These are phyloP conservation scores for Naganishia liquefaciens DNA, from an alignment of 1,284 basidiomycete species.

Conservation along the genomic window DNA sequence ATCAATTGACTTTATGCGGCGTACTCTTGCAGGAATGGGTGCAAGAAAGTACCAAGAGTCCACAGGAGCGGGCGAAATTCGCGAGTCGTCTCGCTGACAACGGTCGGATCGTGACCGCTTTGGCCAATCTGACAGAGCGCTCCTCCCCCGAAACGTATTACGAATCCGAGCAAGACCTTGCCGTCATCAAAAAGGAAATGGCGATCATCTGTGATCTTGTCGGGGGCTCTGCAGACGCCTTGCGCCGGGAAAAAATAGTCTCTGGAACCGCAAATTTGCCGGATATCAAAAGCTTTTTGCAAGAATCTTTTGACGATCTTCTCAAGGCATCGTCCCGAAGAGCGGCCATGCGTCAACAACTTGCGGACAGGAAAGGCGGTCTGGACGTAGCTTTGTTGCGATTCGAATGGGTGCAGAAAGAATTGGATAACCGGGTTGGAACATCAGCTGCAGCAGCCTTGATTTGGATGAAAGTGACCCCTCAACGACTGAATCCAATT, in stretches of 20 bases:
- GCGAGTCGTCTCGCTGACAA: background rate
- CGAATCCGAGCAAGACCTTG: constrained; percentile 63
- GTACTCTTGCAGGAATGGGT: constrained; percentile 94
- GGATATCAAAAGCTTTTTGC: constrained; percentile 20
- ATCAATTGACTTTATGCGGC: constrained; percentile 83
- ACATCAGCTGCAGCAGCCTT: constrained; percentile 89
- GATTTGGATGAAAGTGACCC: constrained; percentile 77
- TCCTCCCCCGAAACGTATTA: constrained; percentile 78
- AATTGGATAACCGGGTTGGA: constrained; percentile 73
- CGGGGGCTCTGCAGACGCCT: background rate
- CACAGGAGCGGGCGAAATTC: background rate
- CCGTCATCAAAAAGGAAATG: constrained; percentile 21
- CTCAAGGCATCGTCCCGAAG: constrained; percentile 58
- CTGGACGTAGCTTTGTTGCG: constrained; percentile 11
- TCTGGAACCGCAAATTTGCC: background rate
- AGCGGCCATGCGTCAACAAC: constrained; percentile 46
- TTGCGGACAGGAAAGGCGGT: constrained; percentile 9
- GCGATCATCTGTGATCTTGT: background rate
- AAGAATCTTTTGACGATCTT: background rate
- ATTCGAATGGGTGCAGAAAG: constrained; percentile 3
- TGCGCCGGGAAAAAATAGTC: too few species aligned
- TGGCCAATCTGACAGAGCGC: constrained; percentile 63
- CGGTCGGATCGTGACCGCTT: constrained; percentile 2
- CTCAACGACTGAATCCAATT: constrained; percentile 91
- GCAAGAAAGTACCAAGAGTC: background rate